phyloP scores from a whole-genome alignment of 805 yeast species.

The Starmerella powellii region DNA sequence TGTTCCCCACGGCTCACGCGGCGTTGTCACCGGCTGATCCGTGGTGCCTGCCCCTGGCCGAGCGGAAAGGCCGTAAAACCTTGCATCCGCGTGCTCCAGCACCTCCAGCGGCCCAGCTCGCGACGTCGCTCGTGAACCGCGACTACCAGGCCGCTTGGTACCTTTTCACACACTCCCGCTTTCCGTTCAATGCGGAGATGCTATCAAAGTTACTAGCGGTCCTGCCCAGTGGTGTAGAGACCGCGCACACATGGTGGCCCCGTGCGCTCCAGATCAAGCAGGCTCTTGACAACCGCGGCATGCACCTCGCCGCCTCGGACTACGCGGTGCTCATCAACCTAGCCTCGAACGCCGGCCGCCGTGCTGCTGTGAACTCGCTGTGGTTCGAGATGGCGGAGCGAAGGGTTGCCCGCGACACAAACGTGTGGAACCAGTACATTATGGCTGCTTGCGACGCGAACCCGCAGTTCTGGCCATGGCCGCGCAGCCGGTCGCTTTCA shows the following conservation, averaged over 20 bases:
- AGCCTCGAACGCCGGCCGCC: slow-evolving; percentile 24
- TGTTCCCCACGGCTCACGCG: slow-evolving; percentile 1
- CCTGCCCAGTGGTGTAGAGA: slow-evolving; percentile 19
- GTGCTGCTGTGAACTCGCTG: slow-evolving; percentile 18
- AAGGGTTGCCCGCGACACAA: slow-evolving; percentile 20
- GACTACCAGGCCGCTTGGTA: slow-evolving; percentile 15
- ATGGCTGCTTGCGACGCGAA: slow-evolving; percentile 26
- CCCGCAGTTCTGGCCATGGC: slow-evolving; percentile 25
- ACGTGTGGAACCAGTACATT: slow-evolving; percentile 29
- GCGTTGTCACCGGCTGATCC: slow-evolving; percentile 5
- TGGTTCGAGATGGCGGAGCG: slow-evolving; percentile 23
- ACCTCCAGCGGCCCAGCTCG: slow-evolving; percentile 1
- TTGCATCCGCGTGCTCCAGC: neutral
- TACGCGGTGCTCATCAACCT: slow-evolving; percentile 23
- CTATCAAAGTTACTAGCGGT: slow-evolving; percentile 9
- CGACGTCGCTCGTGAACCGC: slow-evolving; percentile 7
- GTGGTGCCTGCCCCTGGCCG: slow-evolving; percentile 1
- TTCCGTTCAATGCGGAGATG: slow-evolving; percentile 7
- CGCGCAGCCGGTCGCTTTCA: slow-evolving; percentile 6
- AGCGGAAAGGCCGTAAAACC: neutral
- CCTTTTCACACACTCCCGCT: slow-evolving; percentile 5
- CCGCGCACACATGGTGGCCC: slow-evolving; percentile 20
- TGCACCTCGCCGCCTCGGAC: slow-evolving; percentile 18
- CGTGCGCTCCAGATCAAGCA: slow-evolving; percentile 18
- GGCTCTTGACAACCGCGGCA: slow-evolving; percentile 16